A percentile compares a stretch with the other conserved stretches of the same genome.
These are phyloP conservation scores for Lipomyces starkeyi DNA, from an alignment of 805 yeast genomes.

Conservation along the genomic window DNA sequence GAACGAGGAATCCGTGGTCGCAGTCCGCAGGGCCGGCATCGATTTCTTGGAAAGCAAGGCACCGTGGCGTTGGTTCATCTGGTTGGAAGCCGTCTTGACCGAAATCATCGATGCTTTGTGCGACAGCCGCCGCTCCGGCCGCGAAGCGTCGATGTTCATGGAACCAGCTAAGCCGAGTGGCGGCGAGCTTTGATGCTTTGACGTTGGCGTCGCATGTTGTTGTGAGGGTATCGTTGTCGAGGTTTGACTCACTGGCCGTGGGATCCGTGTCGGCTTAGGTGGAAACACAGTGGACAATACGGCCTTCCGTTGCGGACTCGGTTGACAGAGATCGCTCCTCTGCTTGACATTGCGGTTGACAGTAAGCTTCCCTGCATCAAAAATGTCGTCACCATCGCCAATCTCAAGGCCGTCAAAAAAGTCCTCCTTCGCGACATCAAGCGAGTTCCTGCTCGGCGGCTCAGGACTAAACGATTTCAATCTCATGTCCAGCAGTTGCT, in stretches of 20 bases:
- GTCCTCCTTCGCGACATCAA: constrained; percentile 22
- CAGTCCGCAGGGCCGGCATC: constrained; percentile 35
- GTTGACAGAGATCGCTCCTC: not conserved
- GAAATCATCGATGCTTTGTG: constrained; percentile 34
- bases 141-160: not conserved
- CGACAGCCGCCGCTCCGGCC: constrained; percentile 21
- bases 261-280: constrained; percentile 34
- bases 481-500: constrained; percentile 27
- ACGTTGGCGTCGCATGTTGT: constrained; percentile 1
- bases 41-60: constrained; percentile 35
- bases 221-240: constrained; percentile 9
- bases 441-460: constrained; percentile 7
- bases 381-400: constrained; percentile 25
- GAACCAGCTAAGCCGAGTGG: constrained; percentile 9
- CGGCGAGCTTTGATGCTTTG: constrained; percentile 1
- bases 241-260: constrained; percentile 33
- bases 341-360: constrained; percentile 26
- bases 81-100: constrained; percentile 10
- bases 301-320: constrained; percentile 8
- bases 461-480: constrained; percentile 9
- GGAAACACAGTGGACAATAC: constrained; percentile 12
- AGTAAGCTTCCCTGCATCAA: constrained; percentile 27
- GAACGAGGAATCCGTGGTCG: constrained; percentile 13
- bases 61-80: constrained; percentile 12
- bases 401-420: constrained; percentile 36